Evolutionary conservation across 768 basidiomycete genomes (phyloP), one percentile per base, ranked within the genome.

Genomic region (Boletus subparvulus): DNA sequence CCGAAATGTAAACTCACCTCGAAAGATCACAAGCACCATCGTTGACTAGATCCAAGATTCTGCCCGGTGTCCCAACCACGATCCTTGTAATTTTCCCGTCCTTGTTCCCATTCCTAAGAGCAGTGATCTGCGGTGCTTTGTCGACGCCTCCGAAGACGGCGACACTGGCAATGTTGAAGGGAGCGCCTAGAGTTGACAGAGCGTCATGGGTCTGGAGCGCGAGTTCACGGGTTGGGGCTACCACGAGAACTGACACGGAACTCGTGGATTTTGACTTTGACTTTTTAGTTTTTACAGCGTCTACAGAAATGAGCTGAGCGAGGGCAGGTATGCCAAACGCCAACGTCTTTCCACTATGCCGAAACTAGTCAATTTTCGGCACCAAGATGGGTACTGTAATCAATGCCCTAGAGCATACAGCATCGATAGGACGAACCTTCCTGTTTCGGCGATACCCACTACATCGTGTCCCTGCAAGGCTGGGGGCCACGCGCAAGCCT

Each of bases 81-180:
- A 98, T 88, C 47, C 86, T 80, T 11, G 87, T 87, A 7, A 71
- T 69, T 60, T 78, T 79, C 63, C 80, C 75, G 51, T 74, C 74
- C 71, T 83, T 77, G 56, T 77, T 71, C 59, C 73, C 72, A 59
- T 82, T 81, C 72, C 78, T 79, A 41, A 97, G 75, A 66, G 85
- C 81, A 50, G 81, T 80, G 47, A 88, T 78, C 72, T 98, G 97
- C 10, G 84, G 80, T 33, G 85, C 84, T 73, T 98, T 98, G 37
- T 90, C 84, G 19, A 97, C 93, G n/a, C 97, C 97, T 32, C 97
- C 97, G 67, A 90, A 98, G 19, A 98, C 79, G 39, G 94, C 95
- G 17, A 96, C 90, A 56, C 89, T 88, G 2, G 81, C 82, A 57
- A 95, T 85, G 2, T 84, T 84, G 57, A 90, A 85, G 5, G 85